Conservation (phyloP, 2,329 filamentous ascomycete species). For the Microdochium nivale region DNA sequence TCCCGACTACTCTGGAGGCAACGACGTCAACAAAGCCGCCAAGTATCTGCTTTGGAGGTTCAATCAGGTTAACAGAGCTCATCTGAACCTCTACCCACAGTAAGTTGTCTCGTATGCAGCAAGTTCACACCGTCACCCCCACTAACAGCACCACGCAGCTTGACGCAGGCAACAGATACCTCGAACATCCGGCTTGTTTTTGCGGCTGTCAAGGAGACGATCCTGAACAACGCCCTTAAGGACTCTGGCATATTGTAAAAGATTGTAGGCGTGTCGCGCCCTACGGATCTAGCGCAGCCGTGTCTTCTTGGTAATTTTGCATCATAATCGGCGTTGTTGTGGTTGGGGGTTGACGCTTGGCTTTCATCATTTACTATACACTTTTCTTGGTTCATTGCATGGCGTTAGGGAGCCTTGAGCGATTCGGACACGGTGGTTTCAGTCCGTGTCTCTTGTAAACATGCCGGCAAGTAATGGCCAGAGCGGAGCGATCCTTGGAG, state of each 20-base stretch:
- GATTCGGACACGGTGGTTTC: neutral
- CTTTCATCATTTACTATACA: neutral
- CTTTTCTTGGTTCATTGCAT: neutral
- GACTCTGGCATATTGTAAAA: conserved; percentile 88
- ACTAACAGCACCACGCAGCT: conserved; percentile 38
- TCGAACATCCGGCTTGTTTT: conserved; percentile 98
- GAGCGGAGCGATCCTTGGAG: no score
- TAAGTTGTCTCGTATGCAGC: conserved; percentile 38
- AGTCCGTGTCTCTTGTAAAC: no score
- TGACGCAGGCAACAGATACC: conserved; percentile 97
- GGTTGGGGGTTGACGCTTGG: neutral
- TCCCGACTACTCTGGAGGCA: conserved; percentile 93
- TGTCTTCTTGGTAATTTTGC: neutral
- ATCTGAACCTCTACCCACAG: conserved; percentile 97
- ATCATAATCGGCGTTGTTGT: neutral
- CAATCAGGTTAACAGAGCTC: conserved; percentile 94
- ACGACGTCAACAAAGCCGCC: conserved; percentile 94
- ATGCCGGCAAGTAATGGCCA: no score
- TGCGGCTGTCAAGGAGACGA: conserved; percentile 97
- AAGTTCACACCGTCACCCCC: neutral
- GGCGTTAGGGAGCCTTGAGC: neutral
- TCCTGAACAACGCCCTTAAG: conserved; percentile 94
- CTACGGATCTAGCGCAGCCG: neutral
- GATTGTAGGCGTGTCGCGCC: neutral
- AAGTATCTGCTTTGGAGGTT: conserved; percentile 98